Percentiles rank a stretch among this genome's conserved stretches.
Conservation (phyloP, 1,284 basidiomycete genomes). For the Apiotrichum montevideense region DNA sequence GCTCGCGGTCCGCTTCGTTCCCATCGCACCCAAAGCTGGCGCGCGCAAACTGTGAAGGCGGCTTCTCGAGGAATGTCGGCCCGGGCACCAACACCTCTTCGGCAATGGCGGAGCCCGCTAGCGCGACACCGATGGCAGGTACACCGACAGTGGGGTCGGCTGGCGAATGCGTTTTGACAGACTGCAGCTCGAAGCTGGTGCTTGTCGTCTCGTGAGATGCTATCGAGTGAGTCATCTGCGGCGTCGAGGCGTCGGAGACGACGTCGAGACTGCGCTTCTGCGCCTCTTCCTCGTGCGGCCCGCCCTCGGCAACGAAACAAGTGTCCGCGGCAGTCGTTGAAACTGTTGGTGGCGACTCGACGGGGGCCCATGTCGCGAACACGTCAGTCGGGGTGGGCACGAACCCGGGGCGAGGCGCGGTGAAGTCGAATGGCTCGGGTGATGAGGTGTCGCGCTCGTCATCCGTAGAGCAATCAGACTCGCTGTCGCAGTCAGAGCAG, state of each 20-base stretch:
- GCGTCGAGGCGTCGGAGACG: neutral
- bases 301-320: neutral
- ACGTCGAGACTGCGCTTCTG: neutral
- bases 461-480: no score
- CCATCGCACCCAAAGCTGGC: slow-evolving; percentile 2
- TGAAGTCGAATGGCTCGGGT: neutral
- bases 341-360: neutral
- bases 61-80: neutral
- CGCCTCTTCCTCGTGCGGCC: neutral
- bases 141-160: neutral
- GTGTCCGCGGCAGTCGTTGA: neutral
- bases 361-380: neutral
- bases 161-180: neutral
- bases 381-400: neutral
- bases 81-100: neutral
- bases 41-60: neutral
- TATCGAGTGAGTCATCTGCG: neutral
- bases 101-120: neutral
- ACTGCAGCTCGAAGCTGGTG: neutral
- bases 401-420: neutral
- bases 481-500: no score
- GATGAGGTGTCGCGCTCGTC: no score
- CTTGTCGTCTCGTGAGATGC: neutral
- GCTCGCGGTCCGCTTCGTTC: neutral
- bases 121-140: neutral